A percentile compares a stretch with the other conserved stretches of the same genome.
These are phyloP conservation scores for Thelonectria olida DNA, from an alignment of 2,329 filamentous ascomycete genomes.

Conservation along the genomic window DNA sequence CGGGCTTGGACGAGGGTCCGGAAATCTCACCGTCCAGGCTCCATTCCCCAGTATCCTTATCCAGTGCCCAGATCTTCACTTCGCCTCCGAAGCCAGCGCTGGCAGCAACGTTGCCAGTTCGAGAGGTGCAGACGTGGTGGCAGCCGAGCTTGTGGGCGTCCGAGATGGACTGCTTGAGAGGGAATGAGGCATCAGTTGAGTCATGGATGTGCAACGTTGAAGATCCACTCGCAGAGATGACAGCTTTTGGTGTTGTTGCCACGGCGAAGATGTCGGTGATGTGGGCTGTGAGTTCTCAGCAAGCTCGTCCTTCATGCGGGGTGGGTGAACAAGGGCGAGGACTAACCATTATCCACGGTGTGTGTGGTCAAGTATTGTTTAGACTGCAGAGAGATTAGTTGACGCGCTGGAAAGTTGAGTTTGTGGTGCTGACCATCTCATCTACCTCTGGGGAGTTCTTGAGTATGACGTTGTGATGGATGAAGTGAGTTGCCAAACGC, in stretches of 20 bases:
- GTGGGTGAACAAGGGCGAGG: slow-evolving; percentile 37
- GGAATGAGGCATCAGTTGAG: slow-evolving; percentile 75
- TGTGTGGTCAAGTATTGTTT: slow-evolving; percentile 98
- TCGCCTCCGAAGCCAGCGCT: slow-evolving; percentile 92
- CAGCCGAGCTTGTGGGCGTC: slow-evolving; percentile 88
- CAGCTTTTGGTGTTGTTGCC: slow-evolving; percentile 75
- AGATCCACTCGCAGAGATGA: slow-evolving; percentile 87
- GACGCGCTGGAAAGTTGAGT: neutral
- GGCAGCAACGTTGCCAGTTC: slow-evolving; percentile 76
- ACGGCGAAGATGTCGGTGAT: slow-evolving; percentile 85
- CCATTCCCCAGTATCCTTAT: slow-evolving; percentile 66
- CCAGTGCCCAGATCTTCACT: slow-evolving; percentile 80
- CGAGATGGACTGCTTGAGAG: slow-evolving; percentile 80
- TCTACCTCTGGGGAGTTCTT: slow-evolving; percentile 10
- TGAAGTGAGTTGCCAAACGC: slow-evolving; percentile 32
- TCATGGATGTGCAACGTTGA: slow-evolving; percentile 84
- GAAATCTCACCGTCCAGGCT: slow-evolving; percentile 52
- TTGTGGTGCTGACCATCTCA: slow-evolving; percentile 39
- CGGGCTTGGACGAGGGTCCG: slow-evolving; percentile 61
- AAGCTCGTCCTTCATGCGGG: slow-evolving; percentile 28
- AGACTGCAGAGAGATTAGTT: slow-evolving; percentile 66
- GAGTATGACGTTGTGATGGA: slow-evolving; percentile 38
- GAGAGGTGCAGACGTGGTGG: slow-evolving; percentile 83
- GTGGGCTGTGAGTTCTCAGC: slow-evolving; percentile 68
- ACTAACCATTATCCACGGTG: slow-evolving; percentile 84